Conservation (phyloP, 371 early-diverging fungal genomes). For the Mortierella polycephala region DNA sequence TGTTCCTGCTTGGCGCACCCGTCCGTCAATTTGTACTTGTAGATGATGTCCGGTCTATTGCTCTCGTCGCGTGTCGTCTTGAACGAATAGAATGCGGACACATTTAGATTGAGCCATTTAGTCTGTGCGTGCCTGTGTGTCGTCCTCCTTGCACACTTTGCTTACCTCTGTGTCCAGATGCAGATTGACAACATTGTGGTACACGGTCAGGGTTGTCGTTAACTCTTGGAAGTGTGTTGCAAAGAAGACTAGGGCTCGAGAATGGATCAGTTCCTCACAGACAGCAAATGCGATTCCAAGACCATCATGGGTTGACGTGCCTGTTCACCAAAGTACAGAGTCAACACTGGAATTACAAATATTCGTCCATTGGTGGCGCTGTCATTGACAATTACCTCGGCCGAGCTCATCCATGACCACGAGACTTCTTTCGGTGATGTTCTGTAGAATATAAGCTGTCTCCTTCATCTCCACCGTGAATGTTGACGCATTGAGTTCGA, state of each 20-base stretch:
- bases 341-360: not conserved
- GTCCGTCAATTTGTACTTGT: conserved; percentile 60
- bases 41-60: conserved; percentile 52
- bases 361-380: not conserved
- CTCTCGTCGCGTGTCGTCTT: conserved; percentile 13
- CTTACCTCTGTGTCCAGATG: conserved; percentile 68
- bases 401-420: conserved; percentile 98
- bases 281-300: conserved; percentile 84
- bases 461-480: conserved; percentile 96
- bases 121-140: not conserved
- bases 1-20: conserved; percentile 55
- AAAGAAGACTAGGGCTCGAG: conserved; percentile 74
- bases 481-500: conserved; percentile 78
- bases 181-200: conserved; percentile 75
- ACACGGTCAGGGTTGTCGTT: conserved; percentile 59
- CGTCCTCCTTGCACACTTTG: not conserved
- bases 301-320: conserved; percentile 85
- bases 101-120: not conserved
- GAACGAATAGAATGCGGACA: conserved; percentile 1
- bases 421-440: conserved; percentile 74
- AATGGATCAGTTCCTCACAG: conserved; percentile 75
- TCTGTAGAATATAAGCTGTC: conserved; percentile 84
- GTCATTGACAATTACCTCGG: conserved; percentile 70
- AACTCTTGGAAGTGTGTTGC: conserved; percentile 79
- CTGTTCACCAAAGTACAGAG: conserved; percentile 33